phyloP scores from a whole-genome alignment of 345 rosid species.

The Arabis alpina region DNA sequence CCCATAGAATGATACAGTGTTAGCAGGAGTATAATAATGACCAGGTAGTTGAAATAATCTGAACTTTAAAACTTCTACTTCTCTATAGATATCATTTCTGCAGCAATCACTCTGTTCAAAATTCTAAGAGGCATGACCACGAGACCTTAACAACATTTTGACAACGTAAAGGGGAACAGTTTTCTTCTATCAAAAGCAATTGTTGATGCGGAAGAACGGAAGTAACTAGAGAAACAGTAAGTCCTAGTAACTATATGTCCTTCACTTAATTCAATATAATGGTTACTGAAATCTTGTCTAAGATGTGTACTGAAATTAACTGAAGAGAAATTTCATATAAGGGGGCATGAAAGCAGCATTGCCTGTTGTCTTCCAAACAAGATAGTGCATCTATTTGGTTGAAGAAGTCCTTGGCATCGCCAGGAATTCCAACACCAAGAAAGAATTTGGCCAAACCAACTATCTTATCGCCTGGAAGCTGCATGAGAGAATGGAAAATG shows the following conservation, averaged over 20 bases:
- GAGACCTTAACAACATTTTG: constrained; percentile 2
- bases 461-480: constrained; percentile 80
- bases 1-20: constrained; percentile 5
- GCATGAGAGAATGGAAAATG: constrained; percentile 46
- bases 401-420: constrained; percentile 84
- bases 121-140: background rate
- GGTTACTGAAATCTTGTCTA: constrained; percentile 6
- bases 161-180: constrained; percentile 4
- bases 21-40: background rate
- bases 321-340: background rate
- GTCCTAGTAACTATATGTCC: background rate
- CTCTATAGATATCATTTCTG: constrained; percentile 14
- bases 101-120: constrained; percentile 4
- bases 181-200: constrained; percentile 21
- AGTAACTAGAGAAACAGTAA: constrained; percentile 5
- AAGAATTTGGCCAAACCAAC: constrained; percentile 89
- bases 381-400: constrained; percentile 85
- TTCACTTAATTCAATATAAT: constrained; percentile 9
- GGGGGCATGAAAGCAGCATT: constrained; percentile 39
- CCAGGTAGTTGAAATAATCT: constrained; percentile 17
- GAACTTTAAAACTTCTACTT: constrained; percentile 8
- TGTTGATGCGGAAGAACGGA: background rate
- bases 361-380: constrained; percentile 80
- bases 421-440: constrained; percentile 86
- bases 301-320: constrained; percentile 13